Percentiles rank a stretch among this genome's conserved stretches.
Evolutionary conservation across 2,329 filamentous ascomycete species (phyloP).

Genomic region (Cercospora nicotianae): DNA sequence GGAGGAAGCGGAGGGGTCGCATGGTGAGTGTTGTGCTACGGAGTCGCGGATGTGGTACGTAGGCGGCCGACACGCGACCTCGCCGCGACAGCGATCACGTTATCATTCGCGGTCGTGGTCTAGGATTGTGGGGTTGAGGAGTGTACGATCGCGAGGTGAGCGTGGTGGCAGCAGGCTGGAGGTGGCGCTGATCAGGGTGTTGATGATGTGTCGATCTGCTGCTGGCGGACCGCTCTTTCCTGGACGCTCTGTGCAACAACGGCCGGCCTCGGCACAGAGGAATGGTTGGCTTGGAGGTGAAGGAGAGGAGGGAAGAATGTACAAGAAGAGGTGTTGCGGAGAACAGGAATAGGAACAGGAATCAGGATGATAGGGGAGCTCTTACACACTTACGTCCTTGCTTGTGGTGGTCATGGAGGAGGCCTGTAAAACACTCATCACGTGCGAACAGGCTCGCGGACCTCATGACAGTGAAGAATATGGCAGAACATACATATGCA

Average conservation of each 20-base stretch:
- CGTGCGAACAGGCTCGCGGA: not conserved
- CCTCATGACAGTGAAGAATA: not conserved
- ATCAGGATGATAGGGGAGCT: not conserved
- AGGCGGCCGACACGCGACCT: constrained; percentile 18
- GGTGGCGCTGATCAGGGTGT: constrained; percentile 1
- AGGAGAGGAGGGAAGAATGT: not conserved
- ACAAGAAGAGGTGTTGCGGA: not conserved
- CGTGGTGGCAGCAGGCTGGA: constrained; percentile 8
- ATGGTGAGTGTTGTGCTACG: constrained; percentile 31
- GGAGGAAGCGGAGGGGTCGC: constrained; percentile 44
- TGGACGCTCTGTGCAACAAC: not conserved
- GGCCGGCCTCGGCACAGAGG: not conserved
- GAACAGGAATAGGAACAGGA: constrained; percentile 1
- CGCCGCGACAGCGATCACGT: constrained; percentile 12
- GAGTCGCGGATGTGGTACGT: not conserved
- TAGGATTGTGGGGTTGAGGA: not conserved
- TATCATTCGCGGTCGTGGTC: constrained; percentile 14
- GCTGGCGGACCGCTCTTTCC: constrained; percentile 11
- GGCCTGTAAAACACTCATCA: not conserved
- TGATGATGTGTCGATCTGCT: constrained; percentile 12
- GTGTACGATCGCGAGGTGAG: not conserved
- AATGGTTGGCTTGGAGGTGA: not conserved
- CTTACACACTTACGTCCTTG: constrained; percentile 5
- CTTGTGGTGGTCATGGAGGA: not conserved
- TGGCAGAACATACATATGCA: not conserved